Percentiles rank a stretch among this genome's conserved stretches.
Conservation (phyloP, 1,284 basidiomycete genomes). For the Bothia castanella region DNA sequence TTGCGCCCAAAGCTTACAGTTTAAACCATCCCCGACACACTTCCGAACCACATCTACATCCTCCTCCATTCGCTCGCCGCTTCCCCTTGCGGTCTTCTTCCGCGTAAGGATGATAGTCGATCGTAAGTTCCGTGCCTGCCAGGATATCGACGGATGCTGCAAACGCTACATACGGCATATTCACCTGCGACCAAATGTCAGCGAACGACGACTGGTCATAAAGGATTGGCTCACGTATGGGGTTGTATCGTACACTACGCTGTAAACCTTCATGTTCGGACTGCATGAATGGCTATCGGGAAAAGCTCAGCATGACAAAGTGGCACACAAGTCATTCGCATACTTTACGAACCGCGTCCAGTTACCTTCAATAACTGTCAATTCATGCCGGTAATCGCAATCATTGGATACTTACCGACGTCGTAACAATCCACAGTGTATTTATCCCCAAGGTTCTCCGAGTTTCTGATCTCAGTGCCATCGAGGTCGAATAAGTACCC, state of each 20-base stretch:
- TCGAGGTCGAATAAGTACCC: constrained; percentile 60
- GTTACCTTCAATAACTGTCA: constrained; percentile 45
- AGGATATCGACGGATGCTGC: constrained; percentile 47
- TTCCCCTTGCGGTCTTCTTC: constrained; percentile 29
- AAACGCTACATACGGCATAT: constrained; percentile 59
- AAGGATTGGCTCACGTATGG: constrained; percentile 41
- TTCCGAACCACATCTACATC: constrained; percentile 21
- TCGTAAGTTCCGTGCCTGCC: constrained; percentile 52
- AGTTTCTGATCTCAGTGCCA: constrained; percentile 42
- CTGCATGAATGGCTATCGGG: constrained; percentile 57
- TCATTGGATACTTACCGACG: constrained; percentile 38
- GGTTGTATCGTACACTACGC: constrained; percentile 58
- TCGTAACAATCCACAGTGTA: constrained; percentile 49
- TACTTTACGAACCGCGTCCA: constrained; percentile 73
- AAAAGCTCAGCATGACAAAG: constrained; percentile 7
- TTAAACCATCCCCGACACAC: constrained; percentile 30
- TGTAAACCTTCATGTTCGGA: constrained; percentile 54
- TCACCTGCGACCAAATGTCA: constrained; percentile 38
- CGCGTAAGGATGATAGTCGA: constrained; percentile 57
- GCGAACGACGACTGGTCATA: background rate
- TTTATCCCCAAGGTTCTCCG: constrained; percentile 34
- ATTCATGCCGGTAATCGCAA: background rate
- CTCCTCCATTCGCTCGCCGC: constrained; percentile 14
- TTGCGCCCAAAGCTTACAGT: background rate
- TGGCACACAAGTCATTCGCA: constrained; percentile 18